Evolutionary conservation across 2,329 filamentous ascomycete genomes (phyloP), one percentile per base, ranked within the genome.

Genomic region (Pestalotiopsis fici): DNA sequence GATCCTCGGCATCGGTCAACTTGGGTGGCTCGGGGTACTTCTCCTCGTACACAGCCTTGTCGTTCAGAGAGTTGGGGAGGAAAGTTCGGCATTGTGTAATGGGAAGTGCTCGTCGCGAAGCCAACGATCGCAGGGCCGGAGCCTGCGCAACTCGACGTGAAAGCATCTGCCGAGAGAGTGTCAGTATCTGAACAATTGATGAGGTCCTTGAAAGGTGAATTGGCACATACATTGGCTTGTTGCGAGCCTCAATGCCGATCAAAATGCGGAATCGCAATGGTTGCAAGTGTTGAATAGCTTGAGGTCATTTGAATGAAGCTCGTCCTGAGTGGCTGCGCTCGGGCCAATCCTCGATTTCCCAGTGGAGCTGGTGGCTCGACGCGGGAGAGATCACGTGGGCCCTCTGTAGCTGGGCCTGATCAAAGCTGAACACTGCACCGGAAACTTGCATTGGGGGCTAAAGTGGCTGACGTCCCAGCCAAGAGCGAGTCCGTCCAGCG

Each of bases 1-100:
- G 91, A 73, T 92, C 90, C 76, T 91, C 86, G 64, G 87, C 84
- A 35, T 91, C 88, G 68, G 82, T 85, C 65, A 88, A 74, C 2
- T 65, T 72, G 54, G 83, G 81, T 13, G 81, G 80, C 59, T 84
- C 82, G 68, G 85, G 83, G 71, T 82, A 89, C 72, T 86, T 86
- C 73, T 85, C 80, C 6, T 89, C 85, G 63, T 86, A 72, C 64
- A 83, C 72, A 70, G 81, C 80, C 68, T 76, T 78, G 75, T 84
- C 80, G 71, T 82, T 83, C 70, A 85, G 79, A 15, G 82, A 80
- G 18, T 80, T 76, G n/a, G 87, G 87, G 55, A 89, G 75, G 74
- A 87, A 89, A 69, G 81, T 81, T 80, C 89, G 86, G 74, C 85
- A 85, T 75, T 90, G 88, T 69, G 84, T 76, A 69, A 85, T 79